Conservation (phyloP, 805 yeast genomes). For the Starmera caribaea region DNA sequence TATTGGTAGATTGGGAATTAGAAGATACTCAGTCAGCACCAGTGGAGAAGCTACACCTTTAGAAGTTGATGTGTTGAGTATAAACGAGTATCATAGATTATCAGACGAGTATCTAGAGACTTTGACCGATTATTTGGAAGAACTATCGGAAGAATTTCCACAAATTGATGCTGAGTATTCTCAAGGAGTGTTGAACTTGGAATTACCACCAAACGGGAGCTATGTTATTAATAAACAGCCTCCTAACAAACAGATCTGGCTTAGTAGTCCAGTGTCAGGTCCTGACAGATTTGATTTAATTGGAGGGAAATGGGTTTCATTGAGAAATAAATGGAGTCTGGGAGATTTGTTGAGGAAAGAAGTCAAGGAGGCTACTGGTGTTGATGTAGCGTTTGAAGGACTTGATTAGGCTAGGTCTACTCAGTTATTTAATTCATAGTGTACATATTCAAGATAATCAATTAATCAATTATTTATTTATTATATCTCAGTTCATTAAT, state of each 20-base stretch:
- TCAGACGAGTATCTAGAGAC: slow-evolving; percentile 65
- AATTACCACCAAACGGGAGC: slow-evolving; percentile 62
- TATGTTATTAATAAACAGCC: slow-evolving; percentile 96
- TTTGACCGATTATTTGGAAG: slow-evolving; percentile 59
- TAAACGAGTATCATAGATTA: slow-evolving; percentile 47
- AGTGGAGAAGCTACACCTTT: slow-evolving; percentile 44
- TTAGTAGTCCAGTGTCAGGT: slow-evolving; percentile 87
- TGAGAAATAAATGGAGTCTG: slow-evolving; percentile 49
- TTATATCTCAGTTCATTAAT: too few species aligned
- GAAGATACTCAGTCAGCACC: slow-evolving; percentile 28
- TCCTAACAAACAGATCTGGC: slow-evolving; percentile 95
- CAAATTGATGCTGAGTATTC: slow-evolving; percentile 68
- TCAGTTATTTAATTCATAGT: neutral
- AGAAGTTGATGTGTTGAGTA: slow-evolving; percentile 38
- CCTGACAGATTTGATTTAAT: slow-evolving; percentile 77
- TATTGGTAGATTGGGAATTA: neutral
- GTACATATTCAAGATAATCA: neutral
- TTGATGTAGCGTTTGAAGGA: slow-evolving; percentile 13
- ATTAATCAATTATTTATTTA: neutral
- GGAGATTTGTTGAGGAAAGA: slow-evolving; percentile 44
- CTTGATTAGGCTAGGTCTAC: slow-evolving; percentile 11
- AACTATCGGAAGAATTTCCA: slow-evolving; percentile 50
- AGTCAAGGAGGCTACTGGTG: slow-evolving; percentile 25
- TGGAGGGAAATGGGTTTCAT: slow-evolving; percentile 67
- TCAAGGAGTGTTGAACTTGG: slow-evolving; percentile 80